phyloP scores from a whole-genome alignment of 2,329 filamentous ascomycete genomes.

The Calonectria leucothoes region DNA sequence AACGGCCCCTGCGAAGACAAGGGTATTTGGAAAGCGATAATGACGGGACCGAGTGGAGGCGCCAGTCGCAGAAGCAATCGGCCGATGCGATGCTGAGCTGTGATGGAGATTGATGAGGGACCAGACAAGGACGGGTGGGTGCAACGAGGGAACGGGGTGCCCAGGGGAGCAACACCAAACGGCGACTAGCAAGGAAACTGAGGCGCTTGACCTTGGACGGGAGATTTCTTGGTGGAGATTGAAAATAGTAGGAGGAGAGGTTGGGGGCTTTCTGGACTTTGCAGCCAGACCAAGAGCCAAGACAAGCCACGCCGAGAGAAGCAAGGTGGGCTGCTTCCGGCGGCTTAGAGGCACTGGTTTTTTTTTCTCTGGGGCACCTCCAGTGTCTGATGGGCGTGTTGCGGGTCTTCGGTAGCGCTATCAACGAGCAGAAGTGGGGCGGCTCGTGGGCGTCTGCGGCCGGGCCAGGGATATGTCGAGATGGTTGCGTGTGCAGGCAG shows the following conservation, averaged over 20 bases:
- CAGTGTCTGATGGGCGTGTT: neutral
- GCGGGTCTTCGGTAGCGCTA: slow-evolving; percentile 22
- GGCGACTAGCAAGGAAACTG: slow-evolving; percentile 44
- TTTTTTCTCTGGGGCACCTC: slow-evolving; percentile 1
- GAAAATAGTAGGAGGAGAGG: slow-evolving; percentile 37
- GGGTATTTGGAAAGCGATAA: slow-evolving; percentile 40
- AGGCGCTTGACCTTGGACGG: slow-evolving; percentile 35
- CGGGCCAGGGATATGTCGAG: slow-evolving; percentile 17
- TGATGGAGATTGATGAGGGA: slow-evolving; percentile 33
- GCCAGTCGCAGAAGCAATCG: slow-evolving; percentile 33
- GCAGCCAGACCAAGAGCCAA: slow-evolving; percentile 6
- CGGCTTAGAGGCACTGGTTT: slow-evolving; percentile 31
- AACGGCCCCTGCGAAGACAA: slow-evolving; percentile 36
- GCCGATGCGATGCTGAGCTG: slow-evolving; percentile 34
- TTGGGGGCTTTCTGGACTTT: slow-evolving; percentile 31
- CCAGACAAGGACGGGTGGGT: slow-evolving; percentile 26
- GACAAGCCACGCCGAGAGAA: slow-evolving; percentile 21
- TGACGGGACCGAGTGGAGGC: slow-evolving; percentile 33
- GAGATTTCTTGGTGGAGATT: slow-evolving; percentile 46
- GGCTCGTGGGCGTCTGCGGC: slow-evolving; percentile 30
- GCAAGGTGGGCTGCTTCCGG: slow-evolving; percentile 41
- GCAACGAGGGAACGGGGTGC: slow-evolving; percentile 31
- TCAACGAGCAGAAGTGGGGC: slow-evolving; percentile 30
- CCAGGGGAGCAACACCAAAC: slow-evolving; percentile 35
- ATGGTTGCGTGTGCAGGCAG: slow-evolving; percentile 23